These are phyloP conservation scores for Penicillium sumatraense DNA, from an alignment of 2,329 filamentous ascomycete species.

Conservation along the genomic window DNA sequence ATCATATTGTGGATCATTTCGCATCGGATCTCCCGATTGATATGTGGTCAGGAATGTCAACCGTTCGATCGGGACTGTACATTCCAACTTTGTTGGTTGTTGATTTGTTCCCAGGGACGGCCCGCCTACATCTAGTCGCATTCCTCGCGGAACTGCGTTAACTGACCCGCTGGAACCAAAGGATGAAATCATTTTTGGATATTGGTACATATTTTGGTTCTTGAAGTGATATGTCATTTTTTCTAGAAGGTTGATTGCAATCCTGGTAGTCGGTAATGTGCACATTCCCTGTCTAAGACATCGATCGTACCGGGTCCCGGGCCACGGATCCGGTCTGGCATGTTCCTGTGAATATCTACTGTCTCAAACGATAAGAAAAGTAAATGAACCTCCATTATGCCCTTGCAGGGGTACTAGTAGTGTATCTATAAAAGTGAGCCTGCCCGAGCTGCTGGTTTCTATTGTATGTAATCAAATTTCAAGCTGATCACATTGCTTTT, in stretches of 20 bases:
- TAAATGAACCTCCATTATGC: background rate
- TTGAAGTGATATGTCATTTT: background rate
- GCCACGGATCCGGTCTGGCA: slow-evolving; percentile 4
- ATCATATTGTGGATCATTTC: background rate
- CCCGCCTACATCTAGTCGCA: background rate
- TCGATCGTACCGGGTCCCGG: background rate
- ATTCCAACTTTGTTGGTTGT: slow-evolving; percentile 1
- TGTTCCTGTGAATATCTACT: background rate
- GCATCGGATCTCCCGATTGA: slow-evolving; percentile 4
- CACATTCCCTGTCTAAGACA: slow-evolving; percentile 8
- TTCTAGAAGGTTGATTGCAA: slow-evolving; percentile 8
- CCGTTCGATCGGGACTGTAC: slow-evolving; percentile 20
- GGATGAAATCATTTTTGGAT: too few relatives aligned
- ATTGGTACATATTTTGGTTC: too few relatives aligned
- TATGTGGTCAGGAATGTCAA: slow-evolving; percentile 19
- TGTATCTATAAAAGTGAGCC: too few relatives aligned
- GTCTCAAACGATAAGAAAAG: background rate
- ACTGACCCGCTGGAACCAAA: slow-evolving; percentile 4
- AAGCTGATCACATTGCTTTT: too few relatives aligned
- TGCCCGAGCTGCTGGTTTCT: too few relatives aligned
- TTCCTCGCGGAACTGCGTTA: slow-evolving; percentile 9
- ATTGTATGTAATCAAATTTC: too few relatives aligned
- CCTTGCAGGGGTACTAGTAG: too few relatives aligned
- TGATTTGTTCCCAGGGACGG: background rate
- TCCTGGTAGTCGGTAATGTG: background rate